Evolutionary conservation across 2,329 filamentous ascomycete genomes (phyloP).

Genomic region (Alternaria burnsii): DNA sequence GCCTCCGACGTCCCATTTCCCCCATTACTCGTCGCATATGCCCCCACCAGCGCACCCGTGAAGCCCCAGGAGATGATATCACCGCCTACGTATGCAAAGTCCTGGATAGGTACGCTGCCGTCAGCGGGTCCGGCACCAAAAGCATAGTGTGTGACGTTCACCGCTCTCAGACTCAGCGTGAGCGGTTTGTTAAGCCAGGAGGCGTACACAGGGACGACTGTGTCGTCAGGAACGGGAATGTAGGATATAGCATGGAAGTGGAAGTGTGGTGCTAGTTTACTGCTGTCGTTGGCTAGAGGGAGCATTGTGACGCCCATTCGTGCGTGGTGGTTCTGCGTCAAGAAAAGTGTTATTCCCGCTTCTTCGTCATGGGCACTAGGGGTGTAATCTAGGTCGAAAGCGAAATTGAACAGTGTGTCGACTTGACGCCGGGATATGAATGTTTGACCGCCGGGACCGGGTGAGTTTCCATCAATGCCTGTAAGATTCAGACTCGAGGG

Average conservation of each 20-base stretch:
- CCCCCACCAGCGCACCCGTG: slow-evolving; percentile 60
- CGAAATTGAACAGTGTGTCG: slow-evolving; percentile 63
- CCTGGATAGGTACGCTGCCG: slow-evolving; percentile 13
- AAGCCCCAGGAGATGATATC: slow-evolving; percentile 44
- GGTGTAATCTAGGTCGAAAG: slow-evolving; percentile 57
- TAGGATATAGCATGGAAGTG: slow-evolving; percentile 58
- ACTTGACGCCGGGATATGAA: slow-evolving; percentile 64
- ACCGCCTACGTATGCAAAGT: slow-evolving; percentile 34
- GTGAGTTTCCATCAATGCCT: slow-evolving; percentile 58
- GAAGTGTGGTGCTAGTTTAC: slow-evolving; percentile 48
- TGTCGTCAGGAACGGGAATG: slow-evolving; percentile 49
- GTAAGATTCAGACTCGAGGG: slow-evolving; percentile 65
- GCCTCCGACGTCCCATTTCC: slow-evolving; percentile 54
- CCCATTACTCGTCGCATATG: slow-evolving; percentile 64
- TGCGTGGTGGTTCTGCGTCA: slow-evolving; percentile 61
- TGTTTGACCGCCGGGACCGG: slow-evolving; percentile 56
- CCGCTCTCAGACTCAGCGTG: slow-evolving; percentile 54
- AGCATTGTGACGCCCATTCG: slow-evolving; percentile 54
- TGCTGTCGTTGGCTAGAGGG: slow-evolving; percentile 14
- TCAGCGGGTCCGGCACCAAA: slow-evolving; percentile 38
- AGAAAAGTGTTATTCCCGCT: slow-evolving; percentile 62
- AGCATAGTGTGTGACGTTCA: slow-evolving; percentile 58
- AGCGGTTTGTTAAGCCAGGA: slow-evolving; percentile 50
- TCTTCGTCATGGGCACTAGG: slow-evolving; percentile 56
- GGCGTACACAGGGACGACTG: slow-evolving; percentile 52